These are phyloP conservation scores for Ambrosia artemisiifolia DNA, from an alignment of 129 eudicot genomes.

Conservation along the genomic window DNA sequence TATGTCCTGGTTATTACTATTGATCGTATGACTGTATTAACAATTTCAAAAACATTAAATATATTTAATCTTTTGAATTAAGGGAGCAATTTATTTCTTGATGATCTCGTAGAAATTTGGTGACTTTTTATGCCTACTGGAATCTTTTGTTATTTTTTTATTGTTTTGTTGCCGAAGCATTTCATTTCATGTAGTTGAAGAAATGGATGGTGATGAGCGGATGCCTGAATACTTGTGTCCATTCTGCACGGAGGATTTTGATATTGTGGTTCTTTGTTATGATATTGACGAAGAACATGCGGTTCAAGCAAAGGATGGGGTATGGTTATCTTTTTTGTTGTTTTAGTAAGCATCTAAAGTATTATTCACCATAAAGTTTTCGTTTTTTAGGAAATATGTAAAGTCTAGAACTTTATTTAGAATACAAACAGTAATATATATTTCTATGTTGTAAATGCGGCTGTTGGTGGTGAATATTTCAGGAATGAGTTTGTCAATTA, in stretches of 20 bases:
- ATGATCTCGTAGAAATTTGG: background rate
- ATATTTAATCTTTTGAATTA: too few relatives aligned
- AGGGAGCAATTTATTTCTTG: background rate
- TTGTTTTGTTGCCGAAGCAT: constrained; percentile 39
- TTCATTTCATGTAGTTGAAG: constrained; percentile 59
- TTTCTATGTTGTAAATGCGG: constrained; percentile 38
- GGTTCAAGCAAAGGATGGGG: constrained; percentile 80
- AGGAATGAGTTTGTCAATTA: too few relatives aligned
- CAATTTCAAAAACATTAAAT: too few relatives aligned
- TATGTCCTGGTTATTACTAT: too few relatives aligned
- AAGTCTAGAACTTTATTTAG: background rate
- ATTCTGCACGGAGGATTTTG: constrained; percentile 88
- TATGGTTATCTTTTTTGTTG: constrained; percentile 16
- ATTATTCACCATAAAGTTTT: background rate
- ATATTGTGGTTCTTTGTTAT: constrained; percentile 89
- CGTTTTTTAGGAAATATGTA: background rate
- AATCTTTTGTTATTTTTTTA: background rate
- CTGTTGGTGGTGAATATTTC: too few relatives aligned
- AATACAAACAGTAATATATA: background rate
- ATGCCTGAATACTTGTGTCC: constrained; percentile 83
- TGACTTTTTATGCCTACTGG: background rate
- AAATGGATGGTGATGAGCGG: constrained; percentile 50
- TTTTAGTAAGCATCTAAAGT: background rate
- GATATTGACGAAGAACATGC: constrained; percentile 92
- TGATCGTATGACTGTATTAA: too few relatives aligned